Evolutionary conservation across 225 moss, liverwort and hornwort species (phyloP).

Genomic region (Ulota crispa): DNA sequence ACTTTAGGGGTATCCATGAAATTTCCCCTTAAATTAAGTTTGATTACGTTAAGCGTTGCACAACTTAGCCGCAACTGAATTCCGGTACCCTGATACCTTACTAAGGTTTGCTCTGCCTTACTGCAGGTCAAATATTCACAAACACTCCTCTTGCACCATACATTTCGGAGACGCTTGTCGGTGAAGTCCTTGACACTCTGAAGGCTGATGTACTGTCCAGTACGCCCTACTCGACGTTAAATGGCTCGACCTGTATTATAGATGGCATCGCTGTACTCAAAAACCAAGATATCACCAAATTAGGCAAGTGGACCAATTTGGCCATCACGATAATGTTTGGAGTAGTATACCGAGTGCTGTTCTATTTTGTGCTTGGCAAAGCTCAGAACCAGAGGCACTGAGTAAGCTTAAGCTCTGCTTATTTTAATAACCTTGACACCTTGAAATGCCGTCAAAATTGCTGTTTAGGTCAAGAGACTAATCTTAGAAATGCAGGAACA

Average conservation of each 20-base stretch:
- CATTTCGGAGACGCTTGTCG: constrained; percentile 35
- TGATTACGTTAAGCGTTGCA: no score
- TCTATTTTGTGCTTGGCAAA: constrained; percentile 75
- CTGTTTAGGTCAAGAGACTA: neutral
- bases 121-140: constrained; percentile 49
- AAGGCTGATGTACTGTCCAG: constrained; percentile 33
- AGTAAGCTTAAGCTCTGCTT: neutral
- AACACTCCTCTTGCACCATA: constrained; percentile 52
- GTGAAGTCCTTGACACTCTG: constrained; percentile 49
- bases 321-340: constrained; percentile 76
- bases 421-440: neutral
- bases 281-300: constrained; percentile 63
- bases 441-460: neutral
- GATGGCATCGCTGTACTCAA: constrained; percentile 66
- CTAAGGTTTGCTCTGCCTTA: neutral
- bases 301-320: constrained; percentile 77
- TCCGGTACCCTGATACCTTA: no score
- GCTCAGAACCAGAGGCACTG: constrained; percentile 68
- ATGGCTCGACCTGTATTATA: constrained; percentile 66
- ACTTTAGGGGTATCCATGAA: no score
- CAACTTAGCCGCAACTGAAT: no score
- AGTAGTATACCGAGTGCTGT: constrained; percentile 65
- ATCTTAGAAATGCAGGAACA: neutral
- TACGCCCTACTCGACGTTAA: constrained; percentile 54
- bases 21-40: no score